phyloP scores from a whole-genome alignment of 1,284 basidiomycete species.

The Neolentinus lepideus region DNA sequence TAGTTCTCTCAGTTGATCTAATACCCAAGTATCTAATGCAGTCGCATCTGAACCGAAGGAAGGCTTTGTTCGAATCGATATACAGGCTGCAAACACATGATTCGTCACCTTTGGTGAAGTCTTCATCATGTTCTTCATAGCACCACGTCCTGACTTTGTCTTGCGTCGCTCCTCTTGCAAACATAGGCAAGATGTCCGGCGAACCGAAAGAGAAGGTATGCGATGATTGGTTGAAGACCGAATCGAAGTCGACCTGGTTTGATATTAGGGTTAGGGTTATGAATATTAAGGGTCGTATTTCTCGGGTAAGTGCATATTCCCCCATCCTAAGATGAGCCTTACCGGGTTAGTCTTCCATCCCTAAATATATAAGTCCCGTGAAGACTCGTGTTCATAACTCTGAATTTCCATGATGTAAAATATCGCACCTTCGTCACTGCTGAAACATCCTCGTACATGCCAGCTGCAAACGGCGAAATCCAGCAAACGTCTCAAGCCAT shows the following conservation, averaged over 20 bases:
- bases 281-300: too few species aligned
- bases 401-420: neutral
- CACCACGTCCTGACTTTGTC: slow-evolving; percentile 73
- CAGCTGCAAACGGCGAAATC: slow-evolving; percentile 33
- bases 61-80: neutral
- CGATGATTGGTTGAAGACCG: slow-evolving; percentile 80
- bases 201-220: slow-evolving; percentile 82
- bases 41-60: slow-evolving; percentile 57
- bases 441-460: slow-evolving; percentile 92
- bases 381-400: too few species aligned
- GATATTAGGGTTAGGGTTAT: neutral
- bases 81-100: neutral
- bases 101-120: slow-evolving; percentile 75
- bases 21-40: slow-evolving; percentile 74
- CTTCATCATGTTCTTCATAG: slow-evolving; percentile 75
- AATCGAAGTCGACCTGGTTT: slow-evolving; percentile 76
- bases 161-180: slow-evolving; percentile 64
- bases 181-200: slow-evolving; percentile 90
- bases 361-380: slow-evolving; percentile 26
- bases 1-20: slow-evolving; percentile 56
- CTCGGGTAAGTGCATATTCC: too few species aligned
- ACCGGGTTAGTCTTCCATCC: slow-evolving; percentile 91
- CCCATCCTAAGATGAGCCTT: too few species aligned
- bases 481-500: neutral
- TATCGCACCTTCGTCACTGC: slow-evolving; percentile 76